Base-by-base conservation (phyloP, 2,329 filamentous ascomycete genomes). In the Pseudogymnoascus sp. region DNA sequence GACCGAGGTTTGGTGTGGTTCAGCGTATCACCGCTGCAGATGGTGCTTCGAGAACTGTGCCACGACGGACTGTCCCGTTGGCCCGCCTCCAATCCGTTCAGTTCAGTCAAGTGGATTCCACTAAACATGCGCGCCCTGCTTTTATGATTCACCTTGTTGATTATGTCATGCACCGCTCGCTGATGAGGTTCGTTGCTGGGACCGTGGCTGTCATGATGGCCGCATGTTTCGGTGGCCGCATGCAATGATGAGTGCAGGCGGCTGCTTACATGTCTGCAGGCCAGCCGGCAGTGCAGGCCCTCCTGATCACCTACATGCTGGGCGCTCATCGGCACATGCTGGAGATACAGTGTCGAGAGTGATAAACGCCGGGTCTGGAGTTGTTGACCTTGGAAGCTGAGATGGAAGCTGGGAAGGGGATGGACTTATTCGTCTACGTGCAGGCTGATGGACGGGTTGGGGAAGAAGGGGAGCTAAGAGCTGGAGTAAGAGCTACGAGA, bases 201-300 rank as follows among this genome's bases (percentile, higher is more conserved):
- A 25, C 45, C 14, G 45, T 28, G 23, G 23, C 25, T 31, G 45
- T 45, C 41, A 25, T 25, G 41, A 14, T 23, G 18, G 40, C 21
- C n/a, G 37, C 37, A 40, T 40, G 35, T 40, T n/a, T 41, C 16
- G 38, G 38, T 41, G 45, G 45, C 45, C 45, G 23, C 45, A 52
- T 52, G 45, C 45, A 52, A 52, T 52, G 45, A 52, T 52, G 45
- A 52, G 45, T 52, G 45, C 45, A 52, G 45, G 45, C 45, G 45
- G 45, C 45, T 52, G 45, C 25, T 52, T 52, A 52, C 45, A 52
- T 52, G 45, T 31, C 45, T 52, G 45, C 45, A 52, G 14, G 45
- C 45, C 45, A 52, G 23, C 45, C 45, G 45, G 45, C 45, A 52
- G 45, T 52, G 45, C 45, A 52, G 23, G 45, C 25, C 45, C 45